A percentile compares a stretch with the other conserved stretches of the same genome.
Evolutionary conservation across 805 yeast species (phyloP).

Genomic region (Kodamaea neixiangensis): DNA sequence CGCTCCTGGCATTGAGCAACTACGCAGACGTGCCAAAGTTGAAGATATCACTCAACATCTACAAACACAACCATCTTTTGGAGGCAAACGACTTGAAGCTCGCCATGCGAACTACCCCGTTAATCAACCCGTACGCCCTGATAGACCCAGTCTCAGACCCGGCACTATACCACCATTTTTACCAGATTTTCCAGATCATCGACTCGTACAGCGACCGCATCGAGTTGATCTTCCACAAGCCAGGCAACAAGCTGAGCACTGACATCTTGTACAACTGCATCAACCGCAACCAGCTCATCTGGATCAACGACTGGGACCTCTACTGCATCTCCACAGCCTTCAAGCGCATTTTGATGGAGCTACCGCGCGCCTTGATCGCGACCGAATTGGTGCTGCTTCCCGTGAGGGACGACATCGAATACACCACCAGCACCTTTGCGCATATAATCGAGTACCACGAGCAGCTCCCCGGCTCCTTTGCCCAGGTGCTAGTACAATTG

Average conservation of each 20-base stretch:
- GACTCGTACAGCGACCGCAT: slow-evolving; percentile 41
- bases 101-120: slow-evolving; percentile 20
- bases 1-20: slow-evolving; percentile 55
- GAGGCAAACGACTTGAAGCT: slow-evolving; percentile 30
- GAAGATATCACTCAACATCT: slow-evolving; percentile 74
- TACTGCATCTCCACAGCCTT: slow-evolving; percentile 49
- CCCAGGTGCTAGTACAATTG: slow-evolving; percentile 45
- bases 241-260: slow-evolving; percentile 52
- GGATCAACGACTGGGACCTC: slow-evolving; percentile 59
- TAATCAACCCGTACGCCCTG: slow-evolving; percentile 24
- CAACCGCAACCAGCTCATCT: slow-evolving; percentile 53
- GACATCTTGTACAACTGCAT: slow-evolving; percentile 51
- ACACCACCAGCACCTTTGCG: slow-evolving; percentile 40
- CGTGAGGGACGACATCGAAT: slow-evolving; percentile 48
- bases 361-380: slow-evolving; percentile 57
- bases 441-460: slow-evolving; percentile 31
- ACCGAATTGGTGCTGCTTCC: slow-evolving; percentile 53
- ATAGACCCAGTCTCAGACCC: slow-evolving; percentile 21
- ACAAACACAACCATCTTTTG: slow-evolving; percentile 62
- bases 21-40: slow-evolving; percentile 73
- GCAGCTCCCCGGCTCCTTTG: slow-evolving; percentile 13
- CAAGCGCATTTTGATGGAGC: slow-evolving; percentile 50
- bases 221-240: slow-evolving; percentile 55
- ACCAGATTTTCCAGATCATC: slow-evolving; percentile 53
- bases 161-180: slow-evolving; percentile 42